Evolutionary conservation across 495 filamentous ascomycete genomes (phyloP).

Genomic region (Penicillium angulare): DNA sequence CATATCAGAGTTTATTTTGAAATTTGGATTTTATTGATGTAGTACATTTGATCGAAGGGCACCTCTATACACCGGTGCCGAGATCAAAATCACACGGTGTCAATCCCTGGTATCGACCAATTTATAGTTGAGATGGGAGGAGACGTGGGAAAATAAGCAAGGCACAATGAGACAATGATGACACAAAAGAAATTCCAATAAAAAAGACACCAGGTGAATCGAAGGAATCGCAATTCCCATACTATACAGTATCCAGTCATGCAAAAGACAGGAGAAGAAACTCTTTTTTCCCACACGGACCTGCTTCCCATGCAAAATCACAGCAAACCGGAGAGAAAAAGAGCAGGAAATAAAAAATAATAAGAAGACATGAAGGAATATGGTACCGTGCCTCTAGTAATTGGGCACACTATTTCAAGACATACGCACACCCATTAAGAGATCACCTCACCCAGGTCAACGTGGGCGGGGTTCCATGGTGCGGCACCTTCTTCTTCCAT

Average conservation of each 20-base stretch:
- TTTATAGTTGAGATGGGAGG: constrained; percentile 15
- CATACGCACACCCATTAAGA: constrained; percentile 45
- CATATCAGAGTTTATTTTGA: background rate
- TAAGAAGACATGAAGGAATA: constrained; percentile 25
- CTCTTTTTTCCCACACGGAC: constrained; percentile 22
- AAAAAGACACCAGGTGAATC: constrained; percentile 36
- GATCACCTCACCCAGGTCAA: constrained; percentile 90
- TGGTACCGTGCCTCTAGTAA: constrained; percentile 20
- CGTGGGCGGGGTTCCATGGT: constrained; percentile 76
- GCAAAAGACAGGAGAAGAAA: constrained; percentile 25
- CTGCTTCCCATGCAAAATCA: constrained; percentile 30
- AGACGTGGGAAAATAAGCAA: constrained; percentile 15
- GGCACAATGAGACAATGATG: constrained; percentile 12
- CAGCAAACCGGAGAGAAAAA: constrained; percentile 24
- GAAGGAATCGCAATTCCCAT: constrained; percentile 38
- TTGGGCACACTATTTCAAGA: constrained; percentile 4
- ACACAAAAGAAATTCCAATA: constrained; percentile 19
- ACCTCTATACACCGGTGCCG: constrained; percentile 26
- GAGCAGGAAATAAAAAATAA: constrained; percentile 16
- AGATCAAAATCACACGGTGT: constrained; percentile 2
- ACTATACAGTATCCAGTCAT: constrained; percentile 46
- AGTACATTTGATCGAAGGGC: constrained; percentile 22
- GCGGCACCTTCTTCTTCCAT: constrained; percentile 63
- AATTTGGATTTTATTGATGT: constrained; percentile 19
- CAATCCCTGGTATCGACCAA: constrained; percentile 14